Conservation (phyloP, 306 rosid species). For the barrel medic (Medicago truncatula) region DNA sequence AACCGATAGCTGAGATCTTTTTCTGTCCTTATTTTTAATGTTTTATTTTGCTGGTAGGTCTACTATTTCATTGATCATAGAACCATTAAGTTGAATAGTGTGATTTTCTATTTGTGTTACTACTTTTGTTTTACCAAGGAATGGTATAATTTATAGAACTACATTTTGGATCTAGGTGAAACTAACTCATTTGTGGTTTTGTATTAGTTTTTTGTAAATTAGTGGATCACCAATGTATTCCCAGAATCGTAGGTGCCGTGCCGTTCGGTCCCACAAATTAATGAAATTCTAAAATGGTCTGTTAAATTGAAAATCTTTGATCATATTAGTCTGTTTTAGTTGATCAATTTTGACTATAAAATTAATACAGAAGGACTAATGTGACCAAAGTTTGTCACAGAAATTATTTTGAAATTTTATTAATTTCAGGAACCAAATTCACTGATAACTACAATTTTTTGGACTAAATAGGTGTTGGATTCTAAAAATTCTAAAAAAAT, state of each 20-base stretch:
- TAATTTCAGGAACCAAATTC: background rate
- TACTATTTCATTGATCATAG: too few species aligned
- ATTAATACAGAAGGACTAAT: background rate
- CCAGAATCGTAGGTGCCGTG: background rate
- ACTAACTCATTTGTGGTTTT: background rate
- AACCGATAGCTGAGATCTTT: too few species aligned
- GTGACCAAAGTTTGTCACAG: background rate
- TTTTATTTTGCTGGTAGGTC: too few species aligned
- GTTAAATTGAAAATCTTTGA: background rate
- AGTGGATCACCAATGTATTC: too few species aligned
- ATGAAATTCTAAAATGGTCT: background rate
- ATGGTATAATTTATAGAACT: conserved; percentile 20
- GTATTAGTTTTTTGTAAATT: background rate
- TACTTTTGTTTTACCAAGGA: background rate
- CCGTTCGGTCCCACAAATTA: background rate
- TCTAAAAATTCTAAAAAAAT: too few species aligned
- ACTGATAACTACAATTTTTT: background rate
- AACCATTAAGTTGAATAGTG: background rate
- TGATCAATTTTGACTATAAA: background rate
- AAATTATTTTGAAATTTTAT: background rate
- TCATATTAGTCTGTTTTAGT: background rate
- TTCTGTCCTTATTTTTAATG: too few species aligned
- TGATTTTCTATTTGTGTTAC: background rate
- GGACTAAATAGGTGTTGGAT: background rate
- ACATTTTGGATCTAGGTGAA: conserved; percentile 36